phyloP scores from a whole-genome alignment of 805 yeast genomes.

The Hanseniaspora lindneri region DNA sequence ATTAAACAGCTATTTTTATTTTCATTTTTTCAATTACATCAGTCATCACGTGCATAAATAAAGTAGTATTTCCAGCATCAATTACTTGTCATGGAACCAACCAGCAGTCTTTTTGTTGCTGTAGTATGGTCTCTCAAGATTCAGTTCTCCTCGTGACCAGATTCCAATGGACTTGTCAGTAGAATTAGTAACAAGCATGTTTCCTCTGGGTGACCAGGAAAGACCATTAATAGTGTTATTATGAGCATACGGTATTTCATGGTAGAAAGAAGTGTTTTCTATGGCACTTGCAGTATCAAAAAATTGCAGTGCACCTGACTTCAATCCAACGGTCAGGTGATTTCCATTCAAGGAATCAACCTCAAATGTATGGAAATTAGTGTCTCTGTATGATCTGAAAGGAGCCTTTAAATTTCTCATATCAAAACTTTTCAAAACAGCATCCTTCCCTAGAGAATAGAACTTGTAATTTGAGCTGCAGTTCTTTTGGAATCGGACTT shows the following conservation, averaged over 20 bases:
- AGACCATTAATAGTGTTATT: slow-evolving; percentile 83
- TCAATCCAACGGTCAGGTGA: slow-evolving; percentile 71
- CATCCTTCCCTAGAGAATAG: slow-evolving; percentile 79
- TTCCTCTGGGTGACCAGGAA: slow-evolving; percentile 91
- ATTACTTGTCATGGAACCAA: slow-evolving; percentile 39
- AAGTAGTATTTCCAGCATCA: too few species aligned
- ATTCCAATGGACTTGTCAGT: slow-evolving; percentile 85
- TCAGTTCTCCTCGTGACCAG: slow-evolving; percentile 80
- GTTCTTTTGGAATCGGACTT: slow-evolving; percentile 59
- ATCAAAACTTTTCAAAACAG: slow-evolving; percentile 79
- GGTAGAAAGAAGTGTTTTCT: slow-evolving; percentile 26
- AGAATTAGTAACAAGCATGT: slow-evolving; percentile 80
- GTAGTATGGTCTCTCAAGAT: slow-evolving; percentile 59
- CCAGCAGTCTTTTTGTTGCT: slow-evolving; percentile 51
- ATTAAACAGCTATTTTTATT: not conserved
- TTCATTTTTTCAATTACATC: not conserved
- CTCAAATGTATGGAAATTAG: slow-evolving; percentile 71
- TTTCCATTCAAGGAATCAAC: slow-evolving; percentile 90
- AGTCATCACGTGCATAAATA: too few species aligned
- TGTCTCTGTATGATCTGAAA: slow-evolving; percentile 32
- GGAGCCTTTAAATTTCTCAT: slow-evolving; percentile 58
- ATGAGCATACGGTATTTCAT: slow-evolving; percentile 79
- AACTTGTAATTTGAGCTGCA: slow-evolving; percentile 33
- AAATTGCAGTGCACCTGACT: slow-evolving; percentile 77
- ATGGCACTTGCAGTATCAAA: slow-evolving; percentile 29